These are phyloP conservation scores for Trichoderma endophyticum DNA, from an alignment of 2,329 filamentous ascomycete genomes.

Conservation along the genomic window DNA sequence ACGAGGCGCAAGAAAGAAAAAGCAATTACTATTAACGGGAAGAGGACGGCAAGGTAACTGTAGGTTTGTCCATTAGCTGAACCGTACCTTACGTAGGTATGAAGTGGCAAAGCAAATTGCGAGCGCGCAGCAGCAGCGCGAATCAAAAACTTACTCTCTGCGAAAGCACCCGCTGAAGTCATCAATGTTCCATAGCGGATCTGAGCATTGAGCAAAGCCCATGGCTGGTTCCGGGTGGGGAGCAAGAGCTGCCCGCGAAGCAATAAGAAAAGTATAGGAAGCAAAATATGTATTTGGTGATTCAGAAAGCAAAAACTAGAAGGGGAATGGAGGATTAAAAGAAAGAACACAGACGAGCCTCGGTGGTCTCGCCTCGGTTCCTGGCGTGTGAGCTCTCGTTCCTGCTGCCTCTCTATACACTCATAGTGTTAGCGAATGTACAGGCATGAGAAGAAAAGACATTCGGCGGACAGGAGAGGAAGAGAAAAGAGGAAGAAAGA, in stretches of 20 bases:
- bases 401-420: slow-evolving; percentile 15
- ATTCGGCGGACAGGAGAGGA: slow-evolving; percentile 22
- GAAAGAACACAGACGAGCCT: neutral
- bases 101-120: too few species aligned
- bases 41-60: slow-evolving; percentile 59
- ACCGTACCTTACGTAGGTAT: neutral
- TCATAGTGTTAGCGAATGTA: slow-evolving; percentile 12
- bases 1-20: slow-evolving; percentile 67
- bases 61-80: slow-evolving; percentile 7
- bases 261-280: neutral
- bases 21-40: slow-evolving; percentile 70
- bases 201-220: slow-evolving; percentile 52
- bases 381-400: slow-evolving; percentile 12
- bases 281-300: neutral
- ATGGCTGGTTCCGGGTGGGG: slow-evolving; percentile 1
- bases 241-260: neutral
- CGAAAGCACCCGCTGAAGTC: slow-evolving; percentile 63
- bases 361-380: slow-evolving; percentile 16
- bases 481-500: slow-evolving; percentile 9
- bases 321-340: neutral
- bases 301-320: neutral
- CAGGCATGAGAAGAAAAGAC: neutral
- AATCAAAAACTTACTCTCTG: slow-evolving; percentile 57
- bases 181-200: slow-evolving; percentile 61
- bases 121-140: neutral